Percentiles rank a stretch among this genome's conserved stretches.
These are phyloP conservation scores for Blastobotrys arbuscula DNA, from an alignment of 1,139 yeast species.

Conservation along the genomic window DNA sequence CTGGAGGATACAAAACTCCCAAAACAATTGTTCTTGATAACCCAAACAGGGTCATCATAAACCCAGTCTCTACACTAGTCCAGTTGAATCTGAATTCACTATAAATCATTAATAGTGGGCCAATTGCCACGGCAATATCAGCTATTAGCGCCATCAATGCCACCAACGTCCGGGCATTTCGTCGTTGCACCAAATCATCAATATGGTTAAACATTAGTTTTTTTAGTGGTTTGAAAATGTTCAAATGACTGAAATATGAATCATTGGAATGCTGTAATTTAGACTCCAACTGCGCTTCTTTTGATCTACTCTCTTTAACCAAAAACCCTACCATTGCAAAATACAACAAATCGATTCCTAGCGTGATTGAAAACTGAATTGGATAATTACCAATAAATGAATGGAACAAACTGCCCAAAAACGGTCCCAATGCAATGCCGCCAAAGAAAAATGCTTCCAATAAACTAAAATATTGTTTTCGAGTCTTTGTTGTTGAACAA, in stretches of 20 bases:
- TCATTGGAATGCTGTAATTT: neutral
- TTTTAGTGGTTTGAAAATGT: slow-evolving; percentile 43
- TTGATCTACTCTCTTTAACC: slow-evolving; percentile 57
- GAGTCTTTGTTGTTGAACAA: slow-evolving; percentile 48
- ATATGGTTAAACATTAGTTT: slow-evolving; percentile 33
- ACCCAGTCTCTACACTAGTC: slow-evolving; percentile 55
- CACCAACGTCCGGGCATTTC: slow-evolving; percentile 43
- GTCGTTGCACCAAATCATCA: slow-evolving; percentile 35
- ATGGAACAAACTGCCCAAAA: slow-evolving; percentile 45
- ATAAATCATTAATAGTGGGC: slow-evolving; percentile 50
- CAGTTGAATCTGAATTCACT: slow-evolving; percentile 56
- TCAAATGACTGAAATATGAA: slow-evolving; percentile 4
- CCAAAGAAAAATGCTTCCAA: slow-evolving; percentile 52
- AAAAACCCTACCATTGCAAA: slow-evolving; percentile 37
- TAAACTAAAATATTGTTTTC: slow-evolving; percentile 54
- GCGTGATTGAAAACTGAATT: slow-evolving; percentile 28
- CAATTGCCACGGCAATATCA: slow-evolving; percentile 33
- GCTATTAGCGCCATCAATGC: slow-evolving; percentile 38
- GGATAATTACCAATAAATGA: slow-evolving; percentile 26
- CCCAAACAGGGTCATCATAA: slow-evolving; percentile 52
- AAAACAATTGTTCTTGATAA: slow-evolving; percentile 41
- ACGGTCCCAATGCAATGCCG: slow-evolving; percentile 63
- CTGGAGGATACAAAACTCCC: slow-evolving; percentile 40
- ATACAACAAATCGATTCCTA: slow-evolving; percentile 24
- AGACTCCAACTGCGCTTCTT: slow-evolving; percentile 17